phyloP scores from a whole-genome alignment of 805 yeast genomes.

The Brettanomyces naardenensis region DNA sequence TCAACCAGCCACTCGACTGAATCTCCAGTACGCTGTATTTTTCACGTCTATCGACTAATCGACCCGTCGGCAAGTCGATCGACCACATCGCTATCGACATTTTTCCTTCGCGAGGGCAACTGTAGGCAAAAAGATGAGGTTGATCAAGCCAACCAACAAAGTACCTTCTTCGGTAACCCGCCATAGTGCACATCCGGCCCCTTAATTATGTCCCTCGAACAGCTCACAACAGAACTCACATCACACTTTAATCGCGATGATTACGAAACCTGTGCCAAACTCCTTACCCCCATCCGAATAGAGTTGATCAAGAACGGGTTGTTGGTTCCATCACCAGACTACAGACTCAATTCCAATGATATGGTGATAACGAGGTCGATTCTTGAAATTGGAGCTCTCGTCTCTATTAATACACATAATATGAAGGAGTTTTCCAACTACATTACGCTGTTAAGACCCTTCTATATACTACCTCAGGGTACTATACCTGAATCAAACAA shows the following conservation, averaged over 20 bases:
- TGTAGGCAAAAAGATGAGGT: too few relatives aligned
- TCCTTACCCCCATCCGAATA: slow-evolving; percentile 67
- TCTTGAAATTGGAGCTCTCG: slow-evolving; percentile 81
- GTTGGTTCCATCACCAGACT: slow-evolving; percentile 52
- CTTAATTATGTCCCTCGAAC: slow-evolving; percentile 48
- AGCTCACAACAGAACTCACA: slow-evolving; percentile 63
- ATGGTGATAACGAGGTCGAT: slow-evolving; percentile 72
- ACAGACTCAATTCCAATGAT: slow-evolving; percentile 46
- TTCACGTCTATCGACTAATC: too few relatives aligned
- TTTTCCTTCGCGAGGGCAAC: too few relatives aligned
- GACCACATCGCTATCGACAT: too few relatives aligned
- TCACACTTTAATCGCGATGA: slow-evolving; percentile 54
- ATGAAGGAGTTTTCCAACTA: slow-evolving; percentile 63
- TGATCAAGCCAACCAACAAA: too few relatives aligned
- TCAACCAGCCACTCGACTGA: too few relatives aligned
- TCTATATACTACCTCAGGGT: slow-evolving; percentile 41
- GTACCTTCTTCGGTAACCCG: too few relatives aligned
- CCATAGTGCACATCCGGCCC: too few relatives aligned
- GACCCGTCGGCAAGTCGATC: too few relatives aligned
- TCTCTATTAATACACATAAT: slow-evolving; percentile 57
- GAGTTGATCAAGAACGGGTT: slow-evolving; percentile 72
- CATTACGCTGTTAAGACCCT: slow-evolving; percentile 68
- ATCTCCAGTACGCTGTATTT: too few relatives aligned
- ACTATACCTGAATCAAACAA: slow-evolving; percentile 38
- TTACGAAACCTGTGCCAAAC: slow-evolving; percentile 48